Evolutionary conservation across 2,329 filamentous ascomycete species (phyloP), one percentile per base, ranked within the genome.

Genomic region (Calonectria fujianensis): DNA sequence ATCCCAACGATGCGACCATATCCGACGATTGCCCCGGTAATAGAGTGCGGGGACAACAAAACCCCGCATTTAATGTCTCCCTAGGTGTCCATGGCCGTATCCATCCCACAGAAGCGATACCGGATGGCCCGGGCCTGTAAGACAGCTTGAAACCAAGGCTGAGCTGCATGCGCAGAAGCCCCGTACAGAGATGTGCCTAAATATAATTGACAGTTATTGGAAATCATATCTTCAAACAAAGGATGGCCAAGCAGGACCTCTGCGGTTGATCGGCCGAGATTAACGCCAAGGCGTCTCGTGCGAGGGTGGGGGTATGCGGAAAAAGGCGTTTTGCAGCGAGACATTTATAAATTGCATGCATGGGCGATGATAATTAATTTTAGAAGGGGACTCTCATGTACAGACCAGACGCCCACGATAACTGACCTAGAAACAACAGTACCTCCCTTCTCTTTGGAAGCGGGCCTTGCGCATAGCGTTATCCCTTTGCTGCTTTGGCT

Each of bases 21-120:
- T 65, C 69, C 69, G 59, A 65, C 48, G 27, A 51, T 64, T 70
- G 57, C 57, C 69, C 69, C 57, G 69, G 69, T 39, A 70, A 70
- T 64, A 64, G 35, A 27, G 50, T 64, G 69, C 57, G 57, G 69
- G 57, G 69, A 37, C 41, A 41, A 37, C 52, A 24, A 50, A 63
- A 70, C 68, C 69, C 69, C 69, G 69, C 69, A 70, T 64, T 54
- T 20, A 32, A 37, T 63, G 45, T 27, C 45, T 31, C 27, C 31
- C 48, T 24, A 50, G 37, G 48, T n/a, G 31, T 37, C 20, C 27
- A 24, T 37, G 31, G 35, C 57, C 35, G 13, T 41, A 41, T 29
- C 24, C 37, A n/a, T 63, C 57, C 57, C 35, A 41, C n/a, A 41
- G 57, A 37, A 63, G 57, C 57, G 57, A 63, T 63, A 63, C 57